These are phyloP conservation scores for Aspergillus luchuensis DNA, from an alignment of 2,329 filamentous ascomycete genomes.

Conservation along the genomic window DNA sequence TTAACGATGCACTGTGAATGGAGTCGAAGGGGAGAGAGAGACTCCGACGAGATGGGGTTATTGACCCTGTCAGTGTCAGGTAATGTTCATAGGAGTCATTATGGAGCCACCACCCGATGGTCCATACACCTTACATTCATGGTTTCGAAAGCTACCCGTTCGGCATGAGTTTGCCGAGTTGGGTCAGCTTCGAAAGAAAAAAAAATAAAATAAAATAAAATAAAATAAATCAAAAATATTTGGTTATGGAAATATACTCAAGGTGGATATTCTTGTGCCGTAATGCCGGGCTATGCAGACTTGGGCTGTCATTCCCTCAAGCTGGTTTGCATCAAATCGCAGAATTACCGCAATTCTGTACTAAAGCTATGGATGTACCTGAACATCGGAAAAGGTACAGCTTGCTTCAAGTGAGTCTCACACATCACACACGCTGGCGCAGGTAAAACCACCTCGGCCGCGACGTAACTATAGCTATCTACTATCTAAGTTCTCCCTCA, in stretches of 20 bases:
- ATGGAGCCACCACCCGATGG: neutral
- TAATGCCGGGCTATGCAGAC: conserved; percentile 15
- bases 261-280: conserved; percentile 8
- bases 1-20: neutral
- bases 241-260: neutral
- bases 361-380: neutral
- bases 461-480: neutral
- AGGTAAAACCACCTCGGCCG: too few relatives aligned
- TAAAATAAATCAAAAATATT: neutral
- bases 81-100: neutral
- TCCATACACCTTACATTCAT: too few relatives aligned
- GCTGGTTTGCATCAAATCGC: neutral
- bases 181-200: neutral
- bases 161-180: conserved; percentile 23
- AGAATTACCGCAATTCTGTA: neutral
- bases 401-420: too few relatives aligned
- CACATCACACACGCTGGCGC: too few relatives aligned
- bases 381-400: neutral
- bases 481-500: conserved; percentile 3
- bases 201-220: neutral
- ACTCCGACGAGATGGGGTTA: neutral
- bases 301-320: conserved; percentile 1
- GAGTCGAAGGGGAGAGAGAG: neutral
- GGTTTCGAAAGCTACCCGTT: conserved; percentile 5
- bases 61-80: neutral